Percentiles rank a stretch among this genome's conserved stretches.
These are phyloP conservation scores for Leccinum sublutescens DNA, from an alignment of 768 basidiomycete species.

Conservation along the genomic window DNA sequence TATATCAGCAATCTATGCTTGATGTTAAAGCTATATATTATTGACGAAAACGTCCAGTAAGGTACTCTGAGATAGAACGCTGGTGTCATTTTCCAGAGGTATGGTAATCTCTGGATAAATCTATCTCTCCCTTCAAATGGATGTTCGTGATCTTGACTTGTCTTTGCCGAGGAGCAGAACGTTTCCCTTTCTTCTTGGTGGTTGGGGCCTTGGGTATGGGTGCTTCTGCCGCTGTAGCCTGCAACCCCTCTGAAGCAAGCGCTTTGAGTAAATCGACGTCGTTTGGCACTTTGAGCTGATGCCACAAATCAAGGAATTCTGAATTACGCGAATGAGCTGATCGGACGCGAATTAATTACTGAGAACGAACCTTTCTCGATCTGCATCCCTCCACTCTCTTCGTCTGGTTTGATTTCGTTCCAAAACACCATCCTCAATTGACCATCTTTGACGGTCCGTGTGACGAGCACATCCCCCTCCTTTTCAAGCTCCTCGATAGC, in stretches of 20 bases:
- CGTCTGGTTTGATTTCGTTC: slow-evolving; percentile 82
- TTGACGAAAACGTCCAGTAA: neutral
- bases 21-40: neutral
- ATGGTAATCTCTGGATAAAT: slow-evolving; percentile 73
- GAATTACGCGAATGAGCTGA: slow-evolving; percentile 11
- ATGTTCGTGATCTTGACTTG: slow-evolving; percentile 85
- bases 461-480: slow-evolving; percentile 87
- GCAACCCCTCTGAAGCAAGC: slow-evolving; percentile 81
- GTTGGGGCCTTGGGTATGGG: slow-evolving; percentile 51
- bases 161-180: slow-evolving; percentile 68
- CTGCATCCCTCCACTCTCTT: slow-evolving; percentile 64
- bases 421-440: slow-evolving; percentile 84
- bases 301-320: slow-evolving; percentile 92
- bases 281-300: slow-evolving; percentile 77
- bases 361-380: slow-evolving; percentile 72
- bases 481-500: slow-evolving; percentile 89
- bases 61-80: neutral
- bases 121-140: slow-evolving; percentile 84
- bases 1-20: no score
- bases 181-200: slow-evolving; percentile 82
- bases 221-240: slow-evolving; percentile 69
- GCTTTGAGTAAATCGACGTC: slow-evolving; percentile 80
- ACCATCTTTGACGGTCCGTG: slow-evolving; percentile 78
- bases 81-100: slow-evolving; percentile 18
- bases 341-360: neutral